Conservation (phyloP, 345 rosid species). For the Schrenkiella parvula region DNA sequence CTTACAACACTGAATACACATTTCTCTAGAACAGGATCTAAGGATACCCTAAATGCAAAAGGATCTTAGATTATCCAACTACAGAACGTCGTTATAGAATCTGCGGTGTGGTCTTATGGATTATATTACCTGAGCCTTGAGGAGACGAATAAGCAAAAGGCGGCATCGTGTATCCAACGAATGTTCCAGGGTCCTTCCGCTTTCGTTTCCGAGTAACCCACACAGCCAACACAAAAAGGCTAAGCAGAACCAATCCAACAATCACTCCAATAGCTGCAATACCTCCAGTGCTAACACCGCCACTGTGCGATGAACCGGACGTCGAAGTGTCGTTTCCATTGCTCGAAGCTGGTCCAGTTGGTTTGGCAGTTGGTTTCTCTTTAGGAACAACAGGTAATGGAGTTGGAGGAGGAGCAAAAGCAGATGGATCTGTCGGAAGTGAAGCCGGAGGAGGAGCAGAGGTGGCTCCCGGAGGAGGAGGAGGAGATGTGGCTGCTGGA, state of each 20-base stretch:
- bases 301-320: constrained; percentile 18
- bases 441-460: constrained; percentile 49
- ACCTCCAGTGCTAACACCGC: constrained; percentile 52
- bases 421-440: constrained; percentile 44
- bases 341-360: constrained; percentile 42
- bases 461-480: constrained; percentile 47
- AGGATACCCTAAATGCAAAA: not conserved
- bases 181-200: constrained; percentile 43
- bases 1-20: not conserved
- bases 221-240: constrained; percentile 65
- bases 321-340: constrained; percentile 35
- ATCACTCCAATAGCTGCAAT: constrained; percentile 58
- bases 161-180: constrained; percentile 56
- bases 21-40: not conserved
- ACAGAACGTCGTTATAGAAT: not conserved
- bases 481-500: constrained; percentile 36
- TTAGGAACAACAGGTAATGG: constrained; percentile 62
- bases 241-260: constrained; percentile 56
- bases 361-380: constrained; percentile 73
- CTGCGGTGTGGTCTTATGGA: not conserved
- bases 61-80: not conserved
- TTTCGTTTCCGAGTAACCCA: constrained; percentile 64
- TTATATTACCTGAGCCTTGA: constrained; percentile 73
- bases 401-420: constrained; percentile 58
- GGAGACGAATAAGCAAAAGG: constrained; percentile 83